Percentiles rank a stretch among this genome's conserved stretches.
Evolutionary conservation across 2,329 filamentous ascomycete genomes (phyloP).

Genomic region (Apiospora hydei): DNA sequence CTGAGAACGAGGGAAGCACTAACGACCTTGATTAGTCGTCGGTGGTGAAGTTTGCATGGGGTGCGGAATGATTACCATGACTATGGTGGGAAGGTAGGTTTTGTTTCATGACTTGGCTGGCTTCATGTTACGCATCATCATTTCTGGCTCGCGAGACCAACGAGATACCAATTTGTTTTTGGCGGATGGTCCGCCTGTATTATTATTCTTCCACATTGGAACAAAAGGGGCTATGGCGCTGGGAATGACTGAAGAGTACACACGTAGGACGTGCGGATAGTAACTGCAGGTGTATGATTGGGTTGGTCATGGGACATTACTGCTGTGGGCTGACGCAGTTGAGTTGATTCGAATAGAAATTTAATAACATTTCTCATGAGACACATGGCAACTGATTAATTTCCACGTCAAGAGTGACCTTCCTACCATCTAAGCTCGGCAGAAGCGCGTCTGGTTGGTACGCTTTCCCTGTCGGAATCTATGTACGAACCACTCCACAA

Average conservation of each 20-base stretch:
- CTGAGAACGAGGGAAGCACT: conserved; percentile 38
- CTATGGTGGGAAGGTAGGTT: background rate
- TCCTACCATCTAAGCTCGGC: too few relatives aligned
- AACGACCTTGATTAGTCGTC: conserved; percentile 32
- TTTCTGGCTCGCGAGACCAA: background rate
- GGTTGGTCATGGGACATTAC: background rate
- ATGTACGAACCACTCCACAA: too few relatives aligned
- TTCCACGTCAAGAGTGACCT: too few relatives aligned
- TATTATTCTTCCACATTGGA: background rate
- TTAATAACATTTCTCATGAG: background rate
- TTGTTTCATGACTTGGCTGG: background rate
- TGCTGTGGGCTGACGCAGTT: background rate
- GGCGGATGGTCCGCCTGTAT: background rate
- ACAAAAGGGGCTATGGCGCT: background rate
- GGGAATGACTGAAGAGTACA: background rate
- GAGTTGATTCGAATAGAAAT: background rate
- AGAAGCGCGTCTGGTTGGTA: too few relatives aligned
- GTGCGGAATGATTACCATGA: background rate
- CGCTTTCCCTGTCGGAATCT: too few relatives aligned
- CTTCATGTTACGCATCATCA: conserved; percentile 16
- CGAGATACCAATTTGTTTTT: conserved; percentile 22
- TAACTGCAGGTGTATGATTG: background rate
- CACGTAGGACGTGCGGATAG: background rate
- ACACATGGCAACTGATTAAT: too few relatives aligned
- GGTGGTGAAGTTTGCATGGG: background rate